Conservation (phyloP, 108 stramenopile species). For the Conticribra guillardii region DNA sequence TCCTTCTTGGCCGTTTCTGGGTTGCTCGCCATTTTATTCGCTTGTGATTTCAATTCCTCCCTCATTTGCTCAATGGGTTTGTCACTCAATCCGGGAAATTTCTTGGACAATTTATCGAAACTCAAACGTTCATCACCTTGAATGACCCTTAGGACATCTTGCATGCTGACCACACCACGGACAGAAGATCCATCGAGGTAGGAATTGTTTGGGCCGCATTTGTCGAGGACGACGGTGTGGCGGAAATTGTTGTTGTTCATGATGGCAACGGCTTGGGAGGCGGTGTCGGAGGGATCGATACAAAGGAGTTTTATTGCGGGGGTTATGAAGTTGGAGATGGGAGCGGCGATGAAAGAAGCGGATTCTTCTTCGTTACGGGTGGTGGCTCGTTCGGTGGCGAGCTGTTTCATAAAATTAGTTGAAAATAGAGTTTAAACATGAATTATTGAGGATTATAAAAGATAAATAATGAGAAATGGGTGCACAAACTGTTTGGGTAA, state of each 20-base stretch:
- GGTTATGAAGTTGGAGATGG: constrained; percentile 76
- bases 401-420: constrained; percentile 43
- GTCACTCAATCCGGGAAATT: constrained; percentile 71
- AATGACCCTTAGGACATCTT: constrained; percentile 78
- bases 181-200: constrained; percentile 38
- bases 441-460: not conserved
- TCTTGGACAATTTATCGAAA: constrained; percentile 61
- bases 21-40: constrained; percentile 67
- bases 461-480: not conserved
- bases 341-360: constrained; percentile 70
- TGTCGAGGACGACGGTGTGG: constrained; percentile 70
- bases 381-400: constrained; percentile 69
- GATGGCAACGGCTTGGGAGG: constrained; percentile 74
- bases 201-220: constrained; percentile 35
- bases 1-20: constrained; percentile 79
- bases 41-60: constrained; percentile 75
- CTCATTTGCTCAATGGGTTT: constrained; percentile 75
- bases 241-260: constrained; percentile 79
- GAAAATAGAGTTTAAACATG: not conserved
- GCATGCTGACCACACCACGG: constrained; percentile 79
- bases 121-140: constrained; percentile 83
- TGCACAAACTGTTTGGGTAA: too few species aligned
- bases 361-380: constrained; percentile 68
- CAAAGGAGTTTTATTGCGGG: constrained; percentile 63
- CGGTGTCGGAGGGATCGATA: constrained; percentile 58